Percentiles rank a stretch among this genome's conserved stretches.
Conservation (phyloP, 345 rosid species). For the Salix purpurea region DNA sequence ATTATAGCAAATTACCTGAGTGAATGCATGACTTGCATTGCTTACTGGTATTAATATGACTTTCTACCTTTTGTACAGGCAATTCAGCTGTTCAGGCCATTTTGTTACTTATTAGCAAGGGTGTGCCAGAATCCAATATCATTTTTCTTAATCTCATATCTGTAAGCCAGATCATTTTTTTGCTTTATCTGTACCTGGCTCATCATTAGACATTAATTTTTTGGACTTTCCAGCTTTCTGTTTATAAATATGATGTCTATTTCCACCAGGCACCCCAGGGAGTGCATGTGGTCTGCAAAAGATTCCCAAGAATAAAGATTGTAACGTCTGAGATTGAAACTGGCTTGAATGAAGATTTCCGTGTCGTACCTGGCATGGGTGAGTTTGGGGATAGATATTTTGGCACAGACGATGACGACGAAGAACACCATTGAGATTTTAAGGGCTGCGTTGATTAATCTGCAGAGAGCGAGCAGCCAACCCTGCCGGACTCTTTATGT, state of each 20-base stretch:
- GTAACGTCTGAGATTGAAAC: constrained; percentile 93
- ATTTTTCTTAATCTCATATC: constrained; percentile 93
- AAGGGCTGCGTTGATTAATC: constrained; percentile 1
- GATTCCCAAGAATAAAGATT: constrained; percentile 83
- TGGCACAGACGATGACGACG: constrained; percentile 85
- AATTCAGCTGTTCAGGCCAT: constrained; percentile 96
- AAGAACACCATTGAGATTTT: constrained; percentile 21
- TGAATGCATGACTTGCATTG: neutral
- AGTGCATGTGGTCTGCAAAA: constrained; percentile 92
- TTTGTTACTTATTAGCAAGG: constrained; percentile 72
- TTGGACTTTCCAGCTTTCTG: constrained; percentile 19
- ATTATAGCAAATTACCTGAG: neutral
- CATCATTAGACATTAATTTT: neutral
- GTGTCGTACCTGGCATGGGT: constrained; percentile 96
- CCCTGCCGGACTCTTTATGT: neutral
- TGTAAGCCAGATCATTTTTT: constrained; percentile 41
- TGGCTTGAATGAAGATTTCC: constrained; percentile 86
- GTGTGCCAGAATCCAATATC: constrained; percentile 88
- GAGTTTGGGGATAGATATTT: constrained; percentile 97
- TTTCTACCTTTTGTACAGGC: constrained; percentile 42
- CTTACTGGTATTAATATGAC: constrained; percentile 20
- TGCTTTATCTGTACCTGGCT: neutral
- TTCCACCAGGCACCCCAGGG: constrained; percentile 90
- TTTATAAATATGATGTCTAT: constrained; percentile 30
- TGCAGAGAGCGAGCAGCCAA: constrained; percentile 1